phyloP scores from a whole-genome alignment of 768 basidiomycete species.

The Hygrocybe coccinea region DNA sequence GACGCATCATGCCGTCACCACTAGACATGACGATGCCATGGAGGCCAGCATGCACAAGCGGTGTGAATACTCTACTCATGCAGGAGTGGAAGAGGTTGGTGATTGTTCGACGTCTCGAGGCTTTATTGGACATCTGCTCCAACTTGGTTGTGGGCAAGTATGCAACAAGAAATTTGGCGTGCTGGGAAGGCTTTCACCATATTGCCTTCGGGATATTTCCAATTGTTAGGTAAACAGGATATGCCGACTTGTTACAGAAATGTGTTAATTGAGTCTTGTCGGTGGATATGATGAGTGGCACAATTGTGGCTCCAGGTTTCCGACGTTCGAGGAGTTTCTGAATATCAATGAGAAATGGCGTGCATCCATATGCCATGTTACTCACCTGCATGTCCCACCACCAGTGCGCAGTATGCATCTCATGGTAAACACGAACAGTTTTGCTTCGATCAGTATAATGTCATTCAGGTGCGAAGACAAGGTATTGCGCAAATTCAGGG shows the following conservation, averaged over 20 bases:
- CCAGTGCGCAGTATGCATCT: slow-evolving; percentile 48
- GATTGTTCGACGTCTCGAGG: slow-evolving; percentile 14
- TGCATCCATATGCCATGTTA: not conserved
- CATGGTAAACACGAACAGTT: slow-evolving; percentile 30
- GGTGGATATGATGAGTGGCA: slow-evolving; percentile 42
- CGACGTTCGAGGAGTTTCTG: slow-evolving; percentile 21
- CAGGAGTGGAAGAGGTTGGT: slow-evolving; percentile 37
- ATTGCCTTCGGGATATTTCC: slow-evolving; percentile 43
- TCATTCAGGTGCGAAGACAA: slow-evolving; percentile 6
- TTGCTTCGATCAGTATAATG: slow-evolving; percentile 5
- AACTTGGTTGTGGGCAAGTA: slow-evolving; percentile 39
- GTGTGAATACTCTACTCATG: slow-evolving; percentile 26
- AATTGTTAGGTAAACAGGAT: slow-evolving; percentile 46
- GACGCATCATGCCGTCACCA: slow-evolving; percentile 32
- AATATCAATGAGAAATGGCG: not conserved
- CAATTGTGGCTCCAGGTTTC: slow-evolving; percentile 28
- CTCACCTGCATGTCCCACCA: slow-evolving; percentile 49
- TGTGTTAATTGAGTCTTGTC: slow-evolving; percentile 43
- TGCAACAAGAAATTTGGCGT: slow-evolving; percentile 32
- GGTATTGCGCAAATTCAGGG: slow-evolving; percentile 18
- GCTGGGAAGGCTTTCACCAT: slow-evolving; percentile 32
- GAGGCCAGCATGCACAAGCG: slow-evolving; percentile 23
- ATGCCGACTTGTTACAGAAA: slow-evolving; percentile 39
- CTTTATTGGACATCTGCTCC: slow-evolving; percentile 24
- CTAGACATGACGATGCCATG: slow-evolving; percentile 24